Base-by-base conservation (phyloP, 495 filamentous ascomycete species). In the Penicillium turbatum region DNA sequence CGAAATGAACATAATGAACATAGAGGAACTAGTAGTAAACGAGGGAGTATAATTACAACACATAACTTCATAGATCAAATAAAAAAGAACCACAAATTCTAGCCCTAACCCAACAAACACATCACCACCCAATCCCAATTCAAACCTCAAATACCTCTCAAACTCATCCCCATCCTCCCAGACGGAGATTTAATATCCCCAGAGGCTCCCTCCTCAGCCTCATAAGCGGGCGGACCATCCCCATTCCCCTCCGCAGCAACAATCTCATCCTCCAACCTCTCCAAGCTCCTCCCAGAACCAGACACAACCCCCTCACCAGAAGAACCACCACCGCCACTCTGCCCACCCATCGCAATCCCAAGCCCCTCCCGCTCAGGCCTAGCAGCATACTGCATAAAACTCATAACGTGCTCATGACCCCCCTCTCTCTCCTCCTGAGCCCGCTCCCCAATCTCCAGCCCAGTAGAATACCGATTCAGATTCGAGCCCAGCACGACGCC, bases 341-440 rank as follows among this genome's bases (percentile, higher is more conserved):
- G 21, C 21, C 21, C 46, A 31, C 15, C 1, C 31, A 30, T 36
- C 24, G 10, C 32, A 26, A 41, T 40, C 6, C 26, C 47, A 19
- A 37, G 32, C 16, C 36, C 48, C 5, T 21, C 13, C 12, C 19
- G 39, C 21, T 56, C 38, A 17, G 15, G 13, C 55, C 51, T 31
- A 31, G 34, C 55, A 44, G 51, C 59, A 56, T 60, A 70, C 6
- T 64, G 48, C 68, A 72, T 69, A 24, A 73, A 73, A 30, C 70
- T 73, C 68, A 72, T 66, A 17, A 70, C 65, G 60, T 73, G 70
- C 2, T 51, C 34, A 9, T 17, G 27, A 11, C 24, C 19, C 15
- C 35, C 24, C 12, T 31, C 29, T 11, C 38, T 41, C 12, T 38
- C 35, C 17, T 15, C 15, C 21, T 21, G 9, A 0, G 6, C 21